A percentile compares a stretch with the other conserved stretches of the same genome.
Evolutionary conservation across 2,329 filamentous ascomycete species (phyloP).

Genomic region (Pestalotiopsis sp.): DNA sequence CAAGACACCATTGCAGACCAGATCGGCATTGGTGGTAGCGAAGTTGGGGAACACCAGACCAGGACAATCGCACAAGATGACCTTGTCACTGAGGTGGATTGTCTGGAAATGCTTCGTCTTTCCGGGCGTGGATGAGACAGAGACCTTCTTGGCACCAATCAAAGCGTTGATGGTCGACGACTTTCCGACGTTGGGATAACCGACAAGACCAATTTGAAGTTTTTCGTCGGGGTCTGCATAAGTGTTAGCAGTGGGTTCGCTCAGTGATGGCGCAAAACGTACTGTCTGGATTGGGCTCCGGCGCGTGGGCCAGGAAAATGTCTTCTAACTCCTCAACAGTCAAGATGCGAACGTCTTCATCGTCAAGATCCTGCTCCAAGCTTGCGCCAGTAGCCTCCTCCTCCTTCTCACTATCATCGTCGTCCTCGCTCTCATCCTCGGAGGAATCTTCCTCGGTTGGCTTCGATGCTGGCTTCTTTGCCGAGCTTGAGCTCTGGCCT

Average conservation of each 20-base stretch:
- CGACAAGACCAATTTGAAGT: conserved; percentile 89
- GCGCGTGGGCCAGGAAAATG: conserved; percentile 79
- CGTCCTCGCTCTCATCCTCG: conserved; percentile 24
- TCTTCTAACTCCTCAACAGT: conserved; percentile 91
- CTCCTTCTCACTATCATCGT: conserved; percentile 23
- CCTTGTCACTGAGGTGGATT: conserved; percentile 86
- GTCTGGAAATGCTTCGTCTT: conserved; percentile 99
- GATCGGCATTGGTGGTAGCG: conserved; percentile 91
- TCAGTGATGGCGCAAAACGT: conserved; percentile 25
- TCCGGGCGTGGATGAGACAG: conserved; percentile 93
- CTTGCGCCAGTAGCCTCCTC: conserved; percentile 36
- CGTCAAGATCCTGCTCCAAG: conserved; percentile 40
- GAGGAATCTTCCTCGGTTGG: conserved; percentile 24
- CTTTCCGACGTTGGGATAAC: conserved; percentile 98
- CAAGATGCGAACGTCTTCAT: conserved; percentile 75
- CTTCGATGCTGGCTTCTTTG: conserved; percentile 33
- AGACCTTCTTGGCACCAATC: conserved; percentile 98
- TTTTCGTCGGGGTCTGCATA: conserved; percentile 57
- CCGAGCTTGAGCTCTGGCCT: conserved; percentile 27
- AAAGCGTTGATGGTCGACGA: conserved; percentile 98
- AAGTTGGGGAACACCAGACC: conserved; percentile 99
- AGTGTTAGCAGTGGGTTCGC: neutral
- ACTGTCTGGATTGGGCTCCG: conserved; percentile 57
- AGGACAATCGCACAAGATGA: conserved; percentile 95
- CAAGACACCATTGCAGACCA: conserved; percentile 92